Evolutionary conservation across 2,329 filamentous ascomycete genomes (phyloP).

Genomic region (Beauveria sp.): DNA sequence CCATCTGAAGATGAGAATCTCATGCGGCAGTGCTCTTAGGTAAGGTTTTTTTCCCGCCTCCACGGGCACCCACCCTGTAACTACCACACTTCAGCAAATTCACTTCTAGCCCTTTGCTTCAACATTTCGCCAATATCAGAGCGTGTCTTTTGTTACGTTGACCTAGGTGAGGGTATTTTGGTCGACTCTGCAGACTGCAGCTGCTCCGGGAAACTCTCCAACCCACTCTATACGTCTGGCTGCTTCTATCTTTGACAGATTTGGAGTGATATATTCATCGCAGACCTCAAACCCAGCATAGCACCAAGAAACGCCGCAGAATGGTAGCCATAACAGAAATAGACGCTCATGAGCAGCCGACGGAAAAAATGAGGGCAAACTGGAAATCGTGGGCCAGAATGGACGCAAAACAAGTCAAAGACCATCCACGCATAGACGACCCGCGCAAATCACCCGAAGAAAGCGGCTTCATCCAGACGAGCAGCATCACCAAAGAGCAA

Average conservation of each 20-base stretch:
- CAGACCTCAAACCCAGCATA: not conserved
- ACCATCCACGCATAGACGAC: conserved; percentile 52
- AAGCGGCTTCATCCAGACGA: conserved; percentile 38
- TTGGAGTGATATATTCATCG: too few species aligned
- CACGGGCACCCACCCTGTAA: not conserved
- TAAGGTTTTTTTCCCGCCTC: conserved; percentile 2
- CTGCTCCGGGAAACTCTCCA: too few species aligned
- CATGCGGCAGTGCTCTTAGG: not conserved
- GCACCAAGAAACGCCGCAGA: not conserved
- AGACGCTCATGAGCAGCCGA: conserved; percentile 73
- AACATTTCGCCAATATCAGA: not conserved
- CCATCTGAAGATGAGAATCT: not conserved
- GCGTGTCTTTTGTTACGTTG: not conserved
- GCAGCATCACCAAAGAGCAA: conserved; percentile 34
- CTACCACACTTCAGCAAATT: not conserved
- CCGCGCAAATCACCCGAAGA: conserved; percentile 29
- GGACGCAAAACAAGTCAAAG: conserved; percentile 41
- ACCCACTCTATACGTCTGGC: not conserved
- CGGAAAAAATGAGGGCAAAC: conserved; percentile 56
- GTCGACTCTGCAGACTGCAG: too few species aligned
- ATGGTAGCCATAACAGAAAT: conserved; percentile 35
- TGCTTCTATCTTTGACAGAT: too few species aligned
- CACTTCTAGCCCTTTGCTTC: not conserved
- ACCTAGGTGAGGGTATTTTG: not conserved
- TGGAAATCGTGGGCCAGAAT: conserved; percentile 71